Evolutionary conservation across 331 rosid genomes (phyloP), one percentile per base, ranked within the genome.

Genomic region (Spiraea crenata): DNA sequence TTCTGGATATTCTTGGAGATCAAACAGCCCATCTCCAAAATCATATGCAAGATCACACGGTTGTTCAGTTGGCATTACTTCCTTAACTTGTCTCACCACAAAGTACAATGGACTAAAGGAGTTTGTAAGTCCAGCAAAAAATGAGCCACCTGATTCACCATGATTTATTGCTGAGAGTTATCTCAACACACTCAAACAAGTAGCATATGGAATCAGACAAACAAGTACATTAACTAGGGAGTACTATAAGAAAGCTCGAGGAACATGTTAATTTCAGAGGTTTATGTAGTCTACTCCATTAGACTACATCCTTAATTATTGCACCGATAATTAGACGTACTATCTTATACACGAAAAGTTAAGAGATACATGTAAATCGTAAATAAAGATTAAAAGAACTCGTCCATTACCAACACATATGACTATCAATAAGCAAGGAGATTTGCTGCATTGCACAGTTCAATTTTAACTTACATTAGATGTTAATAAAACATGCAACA

Each of bases 31-130:
- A 79, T 90, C 90, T 47, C 97, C 93, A 20, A 92, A 87, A 58
- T 90, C 98, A 74, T 85, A 92, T 15, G 96, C 93, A 59, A 82
- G 76, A 78, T 86, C 98, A 84, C 98, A 90, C 56, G 96, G 96
- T 74, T 92, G 93, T 77, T 87, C 98, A 25, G 97, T 90, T 72
- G 98, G 75, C 98, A 90, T 87, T 55, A 88, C 98, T 86, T 88
- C 98, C 76, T 82, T 85, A 45, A 82, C 57, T 76, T 85, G 83
- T 62, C 75, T 85, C 77, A 88, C 84, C 58, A 66, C 68, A n/a
- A 92, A 90, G 79, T 90, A 92, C 84, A 92, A 74, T 54, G 98
- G 97, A 63, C 78, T 47, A 20, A 82, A 79, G 63, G 90, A 83
- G 51, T 82, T 77, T 11, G 91, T 81, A 72, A 90, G 79, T 73